Base-by-base conservation (phyloP, 306 rosid genomes). In the Acacia crassicarpa region DNA sequence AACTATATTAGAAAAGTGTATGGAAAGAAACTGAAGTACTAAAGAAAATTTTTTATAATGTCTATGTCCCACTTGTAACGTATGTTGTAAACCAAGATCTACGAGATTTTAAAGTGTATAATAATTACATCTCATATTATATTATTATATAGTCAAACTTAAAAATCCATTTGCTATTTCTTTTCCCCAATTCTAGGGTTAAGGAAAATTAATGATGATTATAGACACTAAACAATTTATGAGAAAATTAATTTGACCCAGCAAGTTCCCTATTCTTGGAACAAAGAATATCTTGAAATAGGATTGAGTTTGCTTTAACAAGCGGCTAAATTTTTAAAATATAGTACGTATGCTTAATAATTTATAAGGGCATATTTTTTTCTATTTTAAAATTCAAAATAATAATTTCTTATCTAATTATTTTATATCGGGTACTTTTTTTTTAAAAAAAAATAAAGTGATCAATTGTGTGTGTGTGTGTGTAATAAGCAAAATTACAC, bases 281-380 rank as follows among this genome's bases (percentile, higher is more conserved):
- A 76, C 90, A 79, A 77, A 77, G 82, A 79, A 78, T 67, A 74
- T 23, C 83, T 71, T 35, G 35, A 43, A 76, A 83, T n/a, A 76
- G 51, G 33, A 53, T 65, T 61, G 30, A 81, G 77, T 68, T 79
- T 71, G 68, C 83, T 59, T 86, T 73, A 72, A 67, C 77, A 71
- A 78, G 81, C 81, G 81, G 86, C 84, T 83, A 83, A 53, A 75
- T 67, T n/a, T 73, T 65, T 44, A 62, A 45, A 65, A 58, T 44
- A 73, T 38, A 54, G 27, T 51, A n/a, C n/a, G n/a, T n/a, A 13
- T 48, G n/a, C 44, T 61, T 71, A 72, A 40, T 43, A 49, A 73
- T 35, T 82, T 22, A 4, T 9, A 27, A 6, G 3, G 3, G 14
- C 16, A 63, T 63, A 30, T 2, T 30, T 63, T 63, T 63, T 11